phyloP scores from a whole-genome alignment of 192 early-diverging fungal genomes.

The Linnemannia schmuckeri region DNA sequence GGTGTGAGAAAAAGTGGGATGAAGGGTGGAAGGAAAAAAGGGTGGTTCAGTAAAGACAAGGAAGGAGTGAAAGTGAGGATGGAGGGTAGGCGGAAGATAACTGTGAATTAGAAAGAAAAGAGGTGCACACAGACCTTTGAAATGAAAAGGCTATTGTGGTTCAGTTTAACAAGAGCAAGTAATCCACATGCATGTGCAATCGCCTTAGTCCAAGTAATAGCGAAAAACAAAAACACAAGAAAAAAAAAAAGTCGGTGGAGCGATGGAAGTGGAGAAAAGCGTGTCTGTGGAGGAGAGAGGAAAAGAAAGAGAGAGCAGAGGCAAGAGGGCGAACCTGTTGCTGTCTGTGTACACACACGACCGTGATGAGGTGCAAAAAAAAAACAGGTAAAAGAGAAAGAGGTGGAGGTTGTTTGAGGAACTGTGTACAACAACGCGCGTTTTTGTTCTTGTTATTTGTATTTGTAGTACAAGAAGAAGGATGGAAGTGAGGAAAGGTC shows the following conservation, averaged over 20 bases:
- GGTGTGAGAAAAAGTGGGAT: neutral
- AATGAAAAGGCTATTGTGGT: neutral
- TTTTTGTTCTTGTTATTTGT: neutral
- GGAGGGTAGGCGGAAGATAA: neutral
- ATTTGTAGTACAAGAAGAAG: neutral
- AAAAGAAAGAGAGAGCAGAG: too few species aligned
- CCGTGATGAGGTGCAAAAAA: neutral
- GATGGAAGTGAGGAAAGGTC: neutral
- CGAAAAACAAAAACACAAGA: neutral
- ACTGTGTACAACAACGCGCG: neutral
- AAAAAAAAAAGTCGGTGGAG: neutral
- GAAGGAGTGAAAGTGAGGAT: neutral
- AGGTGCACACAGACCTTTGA: neutral
- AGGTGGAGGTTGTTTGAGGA: too few species aligned
- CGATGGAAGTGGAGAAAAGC: neutral
- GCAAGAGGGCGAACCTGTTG: too few species aligned
- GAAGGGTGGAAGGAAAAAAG: neutral
- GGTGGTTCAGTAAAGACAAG: neutral
- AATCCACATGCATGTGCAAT: neutral
- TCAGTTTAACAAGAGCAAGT: neutral
- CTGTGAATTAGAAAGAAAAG: neutral
- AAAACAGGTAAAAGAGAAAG: neutral
- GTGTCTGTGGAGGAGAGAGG: too few species aligned
- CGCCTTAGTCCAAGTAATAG: neutral
- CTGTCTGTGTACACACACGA: neutral